Evolutionary conservation across 1,139 yeast species (phyloP).

Genomic region (Pichia sp.): DNA sequence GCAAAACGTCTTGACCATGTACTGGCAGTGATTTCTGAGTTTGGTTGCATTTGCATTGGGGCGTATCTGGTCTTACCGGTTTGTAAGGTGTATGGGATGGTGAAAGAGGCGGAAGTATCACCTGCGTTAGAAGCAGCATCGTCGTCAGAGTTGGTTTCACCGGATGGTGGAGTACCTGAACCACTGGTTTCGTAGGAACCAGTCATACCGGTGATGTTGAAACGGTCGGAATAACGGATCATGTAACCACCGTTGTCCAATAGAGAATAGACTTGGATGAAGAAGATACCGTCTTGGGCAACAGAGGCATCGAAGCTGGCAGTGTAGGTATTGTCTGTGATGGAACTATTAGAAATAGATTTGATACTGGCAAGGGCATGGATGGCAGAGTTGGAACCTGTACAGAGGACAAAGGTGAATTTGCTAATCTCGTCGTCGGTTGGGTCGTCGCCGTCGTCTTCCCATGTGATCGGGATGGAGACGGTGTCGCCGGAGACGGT

Average conservation of each 20-base stretch:
- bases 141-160: slow-evolving; percentile 35
- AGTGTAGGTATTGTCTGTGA: slow-evolving; percentile 36
- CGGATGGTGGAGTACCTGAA: slow-evolving; percentile 44
- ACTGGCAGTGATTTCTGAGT: slow-evolving; percentile 60
- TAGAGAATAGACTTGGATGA: slow-evolving; percentile 60
- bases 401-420: slow-evolving; percentile 60
- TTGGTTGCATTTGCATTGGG: slow-evolving; percentile 92
- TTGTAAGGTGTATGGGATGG: slow-evolving; percentile 68
- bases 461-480: slow-evolving; percentile 56
- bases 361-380: slow-evolving; percentile 19
- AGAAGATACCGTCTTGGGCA: slow-evolving; percentile 66
- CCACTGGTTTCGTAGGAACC: slow-evolving; percentile 48
- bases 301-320: slow-evolving; percentile 42
- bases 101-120: slow-evolving; percentile 37
- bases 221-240: slow-evolving; percentile 72
- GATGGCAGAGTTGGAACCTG: slow-evolving; percentile 54
- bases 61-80: slow-evolving; percentile 77
- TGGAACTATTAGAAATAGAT: slow-evolving; percentile 19
- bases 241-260: slow-evolving; percentile 51
- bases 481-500: slow-evolving; percentile 50
- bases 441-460: slow-evolving; percentile 54
- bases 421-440: slow-evolving; percentile 41
- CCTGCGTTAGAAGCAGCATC: slow-evolving; percentile 20
- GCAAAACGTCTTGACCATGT: slow-evolving; percentile 64
- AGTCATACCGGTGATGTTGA: slow-evolving; percentile 64